phyloP scores from a whole-genome alignment of 176 grass and related monocot species.

The Cenchrus purpureus region DNA sequence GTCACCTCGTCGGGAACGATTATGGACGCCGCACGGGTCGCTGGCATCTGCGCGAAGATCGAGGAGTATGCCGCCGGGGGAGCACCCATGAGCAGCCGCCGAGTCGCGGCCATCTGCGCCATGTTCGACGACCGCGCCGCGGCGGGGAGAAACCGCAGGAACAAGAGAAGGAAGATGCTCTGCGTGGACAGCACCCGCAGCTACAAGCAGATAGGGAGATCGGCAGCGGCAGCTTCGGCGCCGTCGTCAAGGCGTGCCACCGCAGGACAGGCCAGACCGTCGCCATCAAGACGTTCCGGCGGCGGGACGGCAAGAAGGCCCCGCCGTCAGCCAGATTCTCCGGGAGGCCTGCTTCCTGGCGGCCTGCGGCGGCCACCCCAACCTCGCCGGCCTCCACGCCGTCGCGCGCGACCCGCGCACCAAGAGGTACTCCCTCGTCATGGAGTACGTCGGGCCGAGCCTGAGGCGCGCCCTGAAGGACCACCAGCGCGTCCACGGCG shows the following conservation, averaged over 20 bases:
- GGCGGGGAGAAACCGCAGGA: background rate
- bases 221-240: conserved; percentile 9
- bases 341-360: conserved; percentile 19
- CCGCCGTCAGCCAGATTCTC: background rate
- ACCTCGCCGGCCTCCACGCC: conserved; percentile 1
- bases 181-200: conserved; percentile 25
- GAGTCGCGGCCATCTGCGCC: conserved; percentile 18
- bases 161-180: background rate
- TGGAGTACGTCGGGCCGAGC: conserved; percentile 14
- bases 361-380: background rate
- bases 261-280: conserved; percentile 43
- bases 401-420: background rate
- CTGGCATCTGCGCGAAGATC: background rate
- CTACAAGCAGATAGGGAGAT: conserved; percentile 33
- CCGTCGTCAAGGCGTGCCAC: conserved; percentile 30
- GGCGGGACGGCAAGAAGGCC: no score
- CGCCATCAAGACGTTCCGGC: conserved; percentile 15
- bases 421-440: conserved; percentile 17
- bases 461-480: background rate
- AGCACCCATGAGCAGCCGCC: background rate
- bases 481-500: background rate
- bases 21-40: background rate
- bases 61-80: background rate
- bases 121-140: conserved; percentile 25
- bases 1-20: background rate